These are phyloP conservation scores for Parastagonospora nodorum DNA, from an alignment of 2,329 filamentous ascomycete species.

Conservation along the genomic window DNA sequence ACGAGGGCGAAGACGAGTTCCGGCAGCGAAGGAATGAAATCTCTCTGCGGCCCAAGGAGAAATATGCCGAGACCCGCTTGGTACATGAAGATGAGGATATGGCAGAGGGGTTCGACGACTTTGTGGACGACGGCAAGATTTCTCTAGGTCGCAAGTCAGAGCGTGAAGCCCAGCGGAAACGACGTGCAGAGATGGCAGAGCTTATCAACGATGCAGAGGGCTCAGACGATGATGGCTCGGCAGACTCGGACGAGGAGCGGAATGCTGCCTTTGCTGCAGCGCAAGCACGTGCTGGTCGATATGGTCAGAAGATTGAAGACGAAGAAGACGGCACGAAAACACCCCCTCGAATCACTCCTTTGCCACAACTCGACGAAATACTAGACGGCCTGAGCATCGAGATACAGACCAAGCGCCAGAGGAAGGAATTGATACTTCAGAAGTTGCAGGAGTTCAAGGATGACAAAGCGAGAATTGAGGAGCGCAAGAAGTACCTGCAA, in stretches of 20 bases:
- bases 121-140: conserved; percentile 81
- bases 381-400: conserved; percentile 67
- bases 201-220: conserved; percentile 81
- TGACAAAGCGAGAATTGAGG: conserved; percentile 71
- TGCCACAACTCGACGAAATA: conserved; percentile 74
- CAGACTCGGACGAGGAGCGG: conserved; percentile 65
- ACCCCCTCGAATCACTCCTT: conserved; percentile 74
- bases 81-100: conserved; percentile 88
- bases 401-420: conserved; percentile 65
- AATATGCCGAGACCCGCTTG: conserved; percentile 71
- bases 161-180: conserved; percentile 67
- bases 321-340: conserved; percentile 58
- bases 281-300: conserved; percentile 86
- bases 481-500: conserved; percentile 80
- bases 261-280: conserved; percentile 84
- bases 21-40: conserved; percentile 49
- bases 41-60: conserved; percentile 61
- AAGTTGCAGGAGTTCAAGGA: conserved; percentile 69
- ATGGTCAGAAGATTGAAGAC: conserved; percentile 60
- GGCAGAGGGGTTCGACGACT: conserved; percentile 91
- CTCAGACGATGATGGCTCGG: conserved; percentile 71
- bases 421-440: conserved; percentile 62
- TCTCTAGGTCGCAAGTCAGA: conserved; percentile 80
- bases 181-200: conserved; percentile 78
- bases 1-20: conserved; percentile 45